These are phyloP conservation scores for Coemansia sp. DNA, from an alignment of 371 early-diverging fungal genomes.

Conservation along the genomic window DNA sequence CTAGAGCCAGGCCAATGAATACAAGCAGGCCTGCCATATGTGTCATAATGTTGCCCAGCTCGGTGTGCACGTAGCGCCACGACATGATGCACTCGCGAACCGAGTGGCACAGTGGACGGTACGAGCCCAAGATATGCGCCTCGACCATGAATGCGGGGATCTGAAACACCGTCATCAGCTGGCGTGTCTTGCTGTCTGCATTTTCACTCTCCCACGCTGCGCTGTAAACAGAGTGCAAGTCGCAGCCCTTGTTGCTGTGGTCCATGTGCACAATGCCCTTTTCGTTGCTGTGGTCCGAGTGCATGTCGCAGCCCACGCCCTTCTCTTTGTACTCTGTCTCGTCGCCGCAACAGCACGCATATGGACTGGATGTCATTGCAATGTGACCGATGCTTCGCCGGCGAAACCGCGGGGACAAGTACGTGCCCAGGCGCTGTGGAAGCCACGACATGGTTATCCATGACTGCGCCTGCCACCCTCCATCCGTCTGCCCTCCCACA, in stretches of 20 bases:
- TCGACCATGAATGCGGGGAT: conserved; percentile 75
- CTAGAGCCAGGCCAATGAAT: conserved; percentile 59
- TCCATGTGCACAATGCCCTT: neutral
- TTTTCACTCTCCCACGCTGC: neutral
- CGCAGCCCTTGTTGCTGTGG: neutral
- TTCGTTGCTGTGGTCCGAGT: conserved; percentile 3
- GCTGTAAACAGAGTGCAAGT: too few relatives aligned
- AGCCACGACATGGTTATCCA: conserved; percentile 22
- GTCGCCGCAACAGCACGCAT: neutral
- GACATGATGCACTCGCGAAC: conserved; percentile 70
- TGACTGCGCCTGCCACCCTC: conserved; percentile 14
- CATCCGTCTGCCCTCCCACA: neutral
- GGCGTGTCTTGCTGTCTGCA: neutral
- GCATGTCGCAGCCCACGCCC: neutral
- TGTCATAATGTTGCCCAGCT: conserved; percentile 84
- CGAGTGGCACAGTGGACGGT: conserved; percentile 74
- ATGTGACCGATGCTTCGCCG: neutral
- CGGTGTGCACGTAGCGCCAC: conserved; percentile 85
- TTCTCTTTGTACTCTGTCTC: neutral
- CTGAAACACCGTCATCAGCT: conserved; percentile 55
- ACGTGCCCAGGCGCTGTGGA: conserved; percentile 15
- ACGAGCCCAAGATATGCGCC: conserved; percentile 70
- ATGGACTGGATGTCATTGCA: neutral
- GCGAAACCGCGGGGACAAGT: conserved; percentile 2
- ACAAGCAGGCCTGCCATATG: conserved; percentile 72